Base-by-base conservation (phyloP, 306 rosid genomes). In the Acacia crassicarpa region DNA sequence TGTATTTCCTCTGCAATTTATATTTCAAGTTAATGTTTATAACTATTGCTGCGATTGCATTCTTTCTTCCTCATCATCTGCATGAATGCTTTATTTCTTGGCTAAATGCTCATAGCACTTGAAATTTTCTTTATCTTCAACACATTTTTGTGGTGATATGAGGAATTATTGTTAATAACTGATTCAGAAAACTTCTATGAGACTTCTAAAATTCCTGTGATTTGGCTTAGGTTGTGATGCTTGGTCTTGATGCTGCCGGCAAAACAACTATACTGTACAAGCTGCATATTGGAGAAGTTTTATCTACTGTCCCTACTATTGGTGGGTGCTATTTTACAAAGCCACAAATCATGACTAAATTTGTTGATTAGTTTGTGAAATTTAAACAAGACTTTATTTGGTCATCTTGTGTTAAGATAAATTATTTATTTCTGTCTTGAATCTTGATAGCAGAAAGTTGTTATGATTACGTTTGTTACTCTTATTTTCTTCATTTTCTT, bases 181-280 rank as follows among this genome's bases (percentile, higher is more conserved):
- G 53, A 8, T 41, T 19, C 53, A 38, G 40, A 32, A 58, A 22
- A 22, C 38, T 76, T 69, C 35, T 25, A 33, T 68, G 4, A 32
- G 2, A 0, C 27, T 56, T 67, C 16, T 45, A 30, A 5, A 67
- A 53, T 85, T 78, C 35, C 13, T 40, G 84, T 76, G 83, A 75
- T 75, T 67, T 82, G 83, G 82, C 70, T 80, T 83, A 94, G 98
- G 98, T 94, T 83, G 97, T 94, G 49, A 94, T 94, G 97, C 97
- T 94, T 67, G 98, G 98, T 76, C 94, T 94, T 73, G 98, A 94
- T 80, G 97, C 98, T 40, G 98, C 97, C 44, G 98, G 98, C 38
- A 94, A 94, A 87, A 94, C 98, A 44, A 94, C 98, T 51, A 94
- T 94, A 44, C 87, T 94, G 35, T 94, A 94, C 89, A 94, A 94